Evolutionary conservation across 2,329 filamentous ascomycete genomes (phyloP), one percentile per base, ranked within the genome.

Genomic region (Hypoxylon rubiginosum): DNA sequence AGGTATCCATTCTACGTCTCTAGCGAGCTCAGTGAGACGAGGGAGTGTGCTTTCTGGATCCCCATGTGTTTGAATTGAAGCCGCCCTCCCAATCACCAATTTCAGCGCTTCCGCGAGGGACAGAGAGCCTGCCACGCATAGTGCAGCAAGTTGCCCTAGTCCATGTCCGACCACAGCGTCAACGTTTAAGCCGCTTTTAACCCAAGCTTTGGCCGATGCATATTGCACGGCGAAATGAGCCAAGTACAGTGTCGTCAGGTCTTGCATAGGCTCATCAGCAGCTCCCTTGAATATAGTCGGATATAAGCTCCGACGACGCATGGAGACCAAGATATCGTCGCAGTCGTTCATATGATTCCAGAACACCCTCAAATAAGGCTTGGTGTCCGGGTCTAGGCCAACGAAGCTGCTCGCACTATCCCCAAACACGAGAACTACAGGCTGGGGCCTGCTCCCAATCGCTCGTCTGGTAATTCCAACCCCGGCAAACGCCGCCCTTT

Each of bases 101-200:
- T 36, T 71, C 11, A 82, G 39, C 0, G 77, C 70, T 39, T 81
- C 77, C 3, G 61, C 2, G 0, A 82, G 66, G 0, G 66, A 71
- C 2, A 83, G 55, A 0, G 66, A 60, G 0, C 77, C 76, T 0
- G 79, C 69, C 0, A 82, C 60, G 48, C 78, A 80, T 0, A 82
- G 69, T 0, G 80, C 80, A 0, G 79, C 78, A 3, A 83, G 71
- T 68, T 83, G 77, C 1, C 82, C 81, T 32, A 82, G 79, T 63
- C 77, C 80, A 66, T 82, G 80, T 0, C 81, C 81, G 0, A 82
- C 72, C 0, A 80, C 68, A 9, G 70, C 74, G 2, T 52, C 60
- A 1, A 69, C 63, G 13, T 61, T 17, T 7, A 79, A 24, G 1
- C 80, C 79, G 17, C 69, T 73, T 50, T 79, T 78, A 0, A 81